Evolutionary conservation across 129 eudicot species (phyloP).

Genomic region (Pulicaria dysenterica): DNA sequence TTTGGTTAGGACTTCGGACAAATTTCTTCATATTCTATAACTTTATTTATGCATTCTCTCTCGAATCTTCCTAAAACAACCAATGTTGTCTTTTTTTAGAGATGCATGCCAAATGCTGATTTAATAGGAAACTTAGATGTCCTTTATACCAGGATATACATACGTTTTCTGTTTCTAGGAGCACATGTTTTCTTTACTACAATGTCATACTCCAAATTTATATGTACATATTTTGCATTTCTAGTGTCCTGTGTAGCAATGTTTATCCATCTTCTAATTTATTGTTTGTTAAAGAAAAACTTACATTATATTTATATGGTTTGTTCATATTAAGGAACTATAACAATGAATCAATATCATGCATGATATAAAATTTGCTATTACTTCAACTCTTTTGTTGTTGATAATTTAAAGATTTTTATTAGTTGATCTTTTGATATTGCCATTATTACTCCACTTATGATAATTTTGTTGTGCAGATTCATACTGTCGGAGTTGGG

Average conservation of each 20-base stretch:
- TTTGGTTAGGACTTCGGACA: too few relatives aligned
- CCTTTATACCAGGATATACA: neutral
- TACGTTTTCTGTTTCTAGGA: neutral
- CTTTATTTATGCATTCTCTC: too few relatives aligned
- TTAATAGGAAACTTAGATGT: neutral
- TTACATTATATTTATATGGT: too few relatives aligned
- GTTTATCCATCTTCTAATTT: conserved; percentile 12
- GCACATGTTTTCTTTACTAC: neutral
- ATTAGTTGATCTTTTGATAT: conserved; percentile 11
- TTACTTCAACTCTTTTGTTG: neutral
- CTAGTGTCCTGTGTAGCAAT: neutral
- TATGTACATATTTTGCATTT: neutral
- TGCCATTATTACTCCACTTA: neutral
- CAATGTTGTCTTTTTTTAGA: too few relatives aligned
- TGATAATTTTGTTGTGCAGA: conserved; percentile 46
- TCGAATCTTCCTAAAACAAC: too few relatives aligned
- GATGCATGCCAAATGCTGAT: neutral
- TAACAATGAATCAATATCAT: neutral
- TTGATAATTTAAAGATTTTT: neutral
- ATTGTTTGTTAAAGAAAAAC: neutral
- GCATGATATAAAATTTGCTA: neutral
- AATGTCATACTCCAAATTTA: neutral
- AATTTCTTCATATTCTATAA: too few relatives aligned
- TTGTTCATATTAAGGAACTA: too few relatives aligned
- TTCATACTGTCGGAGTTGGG: conserved; percentile 74